These are phyloP conservation scores for Cryphonectria carpinicola DNA, from an alignment of 2,329 filamentous ascomycete genomes.

Conservation along the genomic window DNA sequence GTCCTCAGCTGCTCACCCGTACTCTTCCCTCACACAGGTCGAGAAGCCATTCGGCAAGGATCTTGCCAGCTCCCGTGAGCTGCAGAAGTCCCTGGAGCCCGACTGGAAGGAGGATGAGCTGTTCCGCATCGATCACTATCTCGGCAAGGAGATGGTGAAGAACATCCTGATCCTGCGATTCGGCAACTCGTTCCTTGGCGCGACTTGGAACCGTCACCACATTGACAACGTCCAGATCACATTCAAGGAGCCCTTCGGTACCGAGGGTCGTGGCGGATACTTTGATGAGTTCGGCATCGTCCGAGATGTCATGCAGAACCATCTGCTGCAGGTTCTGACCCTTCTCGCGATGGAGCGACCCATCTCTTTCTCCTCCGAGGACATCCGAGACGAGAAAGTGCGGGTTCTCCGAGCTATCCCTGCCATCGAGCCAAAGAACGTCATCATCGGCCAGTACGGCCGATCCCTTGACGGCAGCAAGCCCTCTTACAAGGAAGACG, in stretches of 20 bases:
- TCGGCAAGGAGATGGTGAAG: slow-evolving; percentile 99
- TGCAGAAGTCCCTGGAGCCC: slow-evolving; percentile 92
- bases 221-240: slow-evolving; percentile 99
- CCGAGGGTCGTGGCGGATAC: slow-evolving; percentile 95
- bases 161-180: slow-evolving; percentile 98
- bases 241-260: slow-evolving; percentile 99
- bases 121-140: slow-evolving; percentile 98
- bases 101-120: slow-evolving; percentile 99
- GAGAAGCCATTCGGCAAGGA: slow-evolving; percentile 99
- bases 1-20: slow-evolving; percentile 15
- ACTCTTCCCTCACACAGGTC: slow-evolving; percentile 61
- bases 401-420: slow-evolving; percentile 92
- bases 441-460: slow-evolving; percentile 98
- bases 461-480: slow-evolving; percentile 95
- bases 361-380: slow-evolving; percentile 96
- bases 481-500: slow-evolving; percentile 97
- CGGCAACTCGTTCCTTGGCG: slow-evolving; percentile 97
- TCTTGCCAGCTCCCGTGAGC: slow-evolving; percentile 87
- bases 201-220: slow-evolving; percentile 98
- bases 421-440: slow-evolving; percentile 97
- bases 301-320: slow-evolving; percentile 99
- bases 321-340: slow-evolving; percentile 93
- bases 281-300: slow-evolving; percentile 99
- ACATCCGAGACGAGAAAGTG: slow-evolving; percentile 98
- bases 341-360: slow-evolving; percentile 97